phyloP scores from a whole-genome alignment of 441 rosid species.

The Pelargonium australe region DNA sequence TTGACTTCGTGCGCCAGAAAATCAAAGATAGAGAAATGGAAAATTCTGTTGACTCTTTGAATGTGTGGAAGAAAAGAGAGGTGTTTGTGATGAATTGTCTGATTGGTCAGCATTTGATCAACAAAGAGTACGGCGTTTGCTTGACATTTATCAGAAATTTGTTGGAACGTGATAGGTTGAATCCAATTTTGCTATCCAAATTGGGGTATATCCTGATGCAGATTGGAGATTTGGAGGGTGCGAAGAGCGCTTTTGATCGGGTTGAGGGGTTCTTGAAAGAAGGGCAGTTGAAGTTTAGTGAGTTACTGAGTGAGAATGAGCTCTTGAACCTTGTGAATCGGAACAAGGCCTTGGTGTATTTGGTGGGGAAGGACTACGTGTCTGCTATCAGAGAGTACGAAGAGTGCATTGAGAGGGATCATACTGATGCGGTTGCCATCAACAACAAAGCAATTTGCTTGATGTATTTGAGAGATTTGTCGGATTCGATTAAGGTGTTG shows the following conservation, averaged over 20 bases:
- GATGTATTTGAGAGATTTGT: slow-evolving; percentile 84
- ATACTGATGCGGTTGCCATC: slow-evolving; percentile 56
- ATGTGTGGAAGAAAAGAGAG: slow-evolving; percentile 59
- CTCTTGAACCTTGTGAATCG: slow-evolving; percentile 67
- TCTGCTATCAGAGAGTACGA: slow-evolving; percentile 84
- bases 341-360: slow-evolving; percentile 69
- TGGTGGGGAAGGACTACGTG: slow-evolving; percentile 78
- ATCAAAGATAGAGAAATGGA: slow-evolving; percentile 24
- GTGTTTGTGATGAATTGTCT: slow-evolving; percentile 51
- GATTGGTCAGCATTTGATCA: slow-evolving; percentile 56
- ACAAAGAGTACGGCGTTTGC: slow-evolving; percentile 58
- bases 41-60: slow-evolving; percentile 30
- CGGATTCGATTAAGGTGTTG: slow-evolving; percentile 68
- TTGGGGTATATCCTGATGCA: slow-evolving; percentile 83
- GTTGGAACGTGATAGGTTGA: slow-evolving; percentile 31
- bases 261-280: slow-evolving; percentile 48
- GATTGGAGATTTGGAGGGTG: slow-evolving; percentile 75
- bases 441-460: slow-evolving; percentile 80
- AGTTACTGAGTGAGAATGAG: slow-evolving; percentile 34
- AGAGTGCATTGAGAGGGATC: slow-evolving; percentile 77
- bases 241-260: slow-evolving; percentile 42
- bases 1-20: slow-evolving; percentile 53
- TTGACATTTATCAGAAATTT: slow-evolving; percentile 52
- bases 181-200: slow-evolving; percentile 58
- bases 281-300: slow-evolving; percentile 25